Evolutionary conservation across 2,329 filamentous ascomycete genomes (phyloP).

Genomic region (Aspergillus carbonarius): DNA sequence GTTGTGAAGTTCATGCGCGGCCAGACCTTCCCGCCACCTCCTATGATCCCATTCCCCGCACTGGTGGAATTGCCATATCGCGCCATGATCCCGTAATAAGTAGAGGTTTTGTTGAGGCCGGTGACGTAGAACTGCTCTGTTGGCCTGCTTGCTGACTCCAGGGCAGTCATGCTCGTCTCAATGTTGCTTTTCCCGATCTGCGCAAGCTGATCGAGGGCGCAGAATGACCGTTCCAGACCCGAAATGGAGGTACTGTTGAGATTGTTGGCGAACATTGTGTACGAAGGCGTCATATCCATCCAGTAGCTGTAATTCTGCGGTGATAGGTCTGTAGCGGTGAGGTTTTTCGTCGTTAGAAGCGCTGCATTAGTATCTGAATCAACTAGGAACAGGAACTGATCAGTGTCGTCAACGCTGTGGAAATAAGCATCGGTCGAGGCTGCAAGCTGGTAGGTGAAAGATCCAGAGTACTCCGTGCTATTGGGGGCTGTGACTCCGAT

Average conservation of each 20-base stretch:
- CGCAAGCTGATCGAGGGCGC: constrained; percentile 69
- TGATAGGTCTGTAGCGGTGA: constrained; percentile 52
- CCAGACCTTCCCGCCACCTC: constrained; percentile 77
- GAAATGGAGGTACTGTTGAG: constrained; percentile 58
- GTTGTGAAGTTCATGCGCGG: constrained; percentile 71
- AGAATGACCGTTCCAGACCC: constrained; percentile 78
- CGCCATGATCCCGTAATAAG: constrained; percentile 73
- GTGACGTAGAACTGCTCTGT: constrained; percentile 87
- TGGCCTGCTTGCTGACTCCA: constrained; percentile 64
- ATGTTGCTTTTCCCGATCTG: constrained; percentile 61
- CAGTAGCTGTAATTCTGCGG: constrained; percentile 53
- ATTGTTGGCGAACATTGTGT: constrained; percentile 73
- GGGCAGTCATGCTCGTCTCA: constrained; percentile 65
- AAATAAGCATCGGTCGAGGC: constrained; percentile 78
- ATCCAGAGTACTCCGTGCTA: constrained; percentile 60
- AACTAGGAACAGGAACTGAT: constrained; percentile 69
- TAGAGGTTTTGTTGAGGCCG: constrained; percentile 68
- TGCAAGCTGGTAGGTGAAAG: constrained; percentile 78
- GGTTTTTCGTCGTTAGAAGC: constrained; percentile 72
- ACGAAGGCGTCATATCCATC: constrained; percentile 64
- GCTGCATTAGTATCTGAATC: constrained; percentile 81
- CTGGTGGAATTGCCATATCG: constrained; percentile 57
- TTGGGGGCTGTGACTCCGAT: constrained; percentile 73
- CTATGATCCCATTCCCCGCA: constrained; percentile 55
- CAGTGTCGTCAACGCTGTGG: constrained; percentile 56